These are phyloP conservation scores for Schizophyllum amplum DNA, from an alignment of 1,284 basidiomycete genomes.

Conservation along the genomic window DNA sequence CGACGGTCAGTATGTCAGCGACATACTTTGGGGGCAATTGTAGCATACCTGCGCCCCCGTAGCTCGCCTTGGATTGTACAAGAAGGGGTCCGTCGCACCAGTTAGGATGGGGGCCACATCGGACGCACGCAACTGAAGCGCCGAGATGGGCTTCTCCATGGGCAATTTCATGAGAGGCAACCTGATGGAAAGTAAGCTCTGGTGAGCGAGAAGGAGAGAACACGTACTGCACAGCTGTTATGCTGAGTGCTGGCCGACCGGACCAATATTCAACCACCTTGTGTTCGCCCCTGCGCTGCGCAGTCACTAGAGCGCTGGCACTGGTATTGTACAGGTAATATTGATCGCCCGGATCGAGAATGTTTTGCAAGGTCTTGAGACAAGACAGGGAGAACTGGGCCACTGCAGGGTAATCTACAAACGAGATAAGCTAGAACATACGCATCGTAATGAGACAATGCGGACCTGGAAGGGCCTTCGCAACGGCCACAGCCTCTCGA, in stretches of 20 bases:
- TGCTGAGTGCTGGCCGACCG: conserved; percentile 67
- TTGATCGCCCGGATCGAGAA: conserved; percentile 69
- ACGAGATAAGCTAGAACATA: conserved; percentile 6
- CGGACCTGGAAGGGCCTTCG: conserved; percentile 85
- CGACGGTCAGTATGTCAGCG: conserved; percentile 11
- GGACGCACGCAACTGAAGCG: conserved; percentile 35
- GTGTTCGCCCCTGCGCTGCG: conserved; percentile 68
- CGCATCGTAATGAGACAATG: conserved; percentile 8
- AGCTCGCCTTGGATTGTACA: conserved; percentile 79
- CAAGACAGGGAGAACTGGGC: conserved; percentile 75
- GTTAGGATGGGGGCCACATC: conserved; percentile 40
- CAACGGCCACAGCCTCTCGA: conserved; percentile 84
- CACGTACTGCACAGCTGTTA: conserved; percentile 71
- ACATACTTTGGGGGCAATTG: conserved; percentile 1
- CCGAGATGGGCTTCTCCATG: conserved; percentile 61
- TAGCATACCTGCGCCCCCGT: conserved; percentile 50
- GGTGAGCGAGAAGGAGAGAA: conserved; percentile 8
- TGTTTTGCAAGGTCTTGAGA: conserved; percentile 57
- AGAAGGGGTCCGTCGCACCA: conserved; percentile 67
- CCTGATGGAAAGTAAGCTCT: conserved; percentile 29
- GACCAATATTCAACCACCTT: conserved; percentile 78
- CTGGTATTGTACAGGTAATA: conserved; percentile 69
- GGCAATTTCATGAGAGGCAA: conserved; percentile 67
- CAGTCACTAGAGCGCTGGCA: conserved; percentile 57
- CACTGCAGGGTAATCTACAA: conserved; percentile 64